Evolutionary conservation across 2,329 filamentous ascomycete species (phyloP).

Genomic region (Colletotrichum salicis): DNA sequence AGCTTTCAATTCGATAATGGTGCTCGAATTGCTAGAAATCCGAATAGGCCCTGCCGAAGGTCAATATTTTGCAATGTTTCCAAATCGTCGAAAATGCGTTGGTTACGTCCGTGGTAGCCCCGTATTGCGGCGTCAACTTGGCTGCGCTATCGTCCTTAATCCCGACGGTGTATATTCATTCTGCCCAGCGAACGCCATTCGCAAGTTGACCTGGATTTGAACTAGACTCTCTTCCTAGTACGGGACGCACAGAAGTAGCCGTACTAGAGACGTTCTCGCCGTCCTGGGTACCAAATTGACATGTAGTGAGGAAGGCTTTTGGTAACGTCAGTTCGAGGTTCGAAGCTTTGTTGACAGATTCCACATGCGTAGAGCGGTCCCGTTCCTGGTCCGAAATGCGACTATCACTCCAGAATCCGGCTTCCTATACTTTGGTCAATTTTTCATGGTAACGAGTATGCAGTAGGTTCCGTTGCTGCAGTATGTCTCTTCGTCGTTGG

Average conservation of each 20-base stretch:
- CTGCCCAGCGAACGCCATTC: slow-evolving; percentile 6
- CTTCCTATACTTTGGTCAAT: neutral
- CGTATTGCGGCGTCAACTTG: neutral
- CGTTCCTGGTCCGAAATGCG: neutral
- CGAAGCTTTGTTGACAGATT: neutral
- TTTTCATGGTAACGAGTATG: neutral
- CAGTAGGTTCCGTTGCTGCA: neutral
- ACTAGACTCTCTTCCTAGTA: slow-evolving; percentile 1
- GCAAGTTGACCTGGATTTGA: slow-evolving; percentile 8
- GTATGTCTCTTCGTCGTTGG: neutral
- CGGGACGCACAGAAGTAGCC: neutral
- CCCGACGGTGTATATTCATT: slow-evolving; percentile 19
- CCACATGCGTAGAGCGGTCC: neutral
- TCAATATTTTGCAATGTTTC: neutral
- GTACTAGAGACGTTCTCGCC: neutral
- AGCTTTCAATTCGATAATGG: neutral
- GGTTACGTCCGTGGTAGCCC: neutral
- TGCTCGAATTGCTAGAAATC: neutral
- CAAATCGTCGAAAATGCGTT: neutral
- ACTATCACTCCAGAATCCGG: neutral
- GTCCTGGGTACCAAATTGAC: neutral
- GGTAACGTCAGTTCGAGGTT: neutral
- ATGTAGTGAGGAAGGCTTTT: neutral
- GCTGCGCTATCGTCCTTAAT: slow-evolving; percentile 5
- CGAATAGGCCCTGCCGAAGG: neutral